Evolutionary conservation across 768 basidiomycete species (phyloP), one percentile per base, ranked within the genome.

Genomic region (Neoboletus brunneissimus): DNA sequence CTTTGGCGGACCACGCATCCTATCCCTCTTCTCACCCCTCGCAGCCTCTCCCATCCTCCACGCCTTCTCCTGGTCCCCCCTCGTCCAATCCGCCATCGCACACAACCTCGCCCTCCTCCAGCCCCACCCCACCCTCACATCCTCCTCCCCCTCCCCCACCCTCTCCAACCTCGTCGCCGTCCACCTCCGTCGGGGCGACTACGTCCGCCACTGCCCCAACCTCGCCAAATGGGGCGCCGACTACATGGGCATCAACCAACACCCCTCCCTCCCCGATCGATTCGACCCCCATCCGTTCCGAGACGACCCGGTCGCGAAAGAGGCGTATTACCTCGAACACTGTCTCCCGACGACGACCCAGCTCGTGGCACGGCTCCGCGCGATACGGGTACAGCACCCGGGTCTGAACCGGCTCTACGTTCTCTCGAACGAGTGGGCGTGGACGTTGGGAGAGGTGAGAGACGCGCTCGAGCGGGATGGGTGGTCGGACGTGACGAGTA

Each of bases 181-280:
- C 9, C 84, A 86, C 51, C 73, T 85, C 41, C 77, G 84, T 0
- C 73, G 82, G 1, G 85, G 85, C 6, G 85, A 86, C 56, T 86
- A 80, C 62, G 75, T 79, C 41, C 77, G 84, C 0, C 84, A 85
- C 60, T 85, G 84, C 58, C 72, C 73, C 2, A 77, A 80, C 38
- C 75, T 85, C 35, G 75, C 77, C 1, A 56, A 66, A 5, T 81
- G 79, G 80, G 64, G 67, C 41, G 60, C 76, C 0, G 54, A 60
- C 1, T 85, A 78, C 63, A 80, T 80, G 72, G 82, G 82, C 12
- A 71, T 83, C 35, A 82, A 81, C 62, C 73, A 76, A 23, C 74
- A 77, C 43, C 72, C 77, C 0, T 78, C 15, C 63, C 55, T 66
- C 20, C 3, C 66, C 11, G 81, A 83, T 56, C 70, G 64, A 48